Percentiles rank a stretch among this genome's conserved stretches.
phyloP scores from a whole-genome alignment of 139 green algal genomes.

The Chlamydomonas incerta region DNA sequence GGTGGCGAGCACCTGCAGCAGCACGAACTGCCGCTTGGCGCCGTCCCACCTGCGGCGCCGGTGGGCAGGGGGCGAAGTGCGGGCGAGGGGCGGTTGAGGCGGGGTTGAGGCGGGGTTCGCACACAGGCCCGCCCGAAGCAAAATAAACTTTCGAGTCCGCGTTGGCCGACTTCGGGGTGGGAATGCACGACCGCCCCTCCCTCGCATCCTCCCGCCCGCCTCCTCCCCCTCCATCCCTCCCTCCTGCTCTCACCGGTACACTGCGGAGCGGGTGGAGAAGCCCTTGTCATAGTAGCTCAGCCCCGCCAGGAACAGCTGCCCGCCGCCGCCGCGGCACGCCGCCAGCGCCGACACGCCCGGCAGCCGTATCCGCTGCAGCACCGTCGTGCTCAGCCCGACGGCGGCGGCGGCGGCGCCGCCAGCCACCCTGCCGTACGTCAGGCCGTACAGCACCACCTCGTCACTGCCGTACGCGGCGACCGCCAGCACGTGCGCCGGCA shows the following conservation, averaged over 20 bases:
- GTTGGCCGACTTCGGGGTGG: too few species aligned
- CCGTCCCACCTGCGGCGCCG: neutral
- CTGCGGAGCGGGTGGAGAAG: neutral
- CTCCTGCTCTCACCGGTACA: conserved; percentile 4
- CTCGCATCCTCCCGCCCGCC: too few species aligned
- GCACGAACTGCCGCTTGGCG: conserved; percentile 6
- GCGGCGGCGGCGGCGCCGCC: neutral
- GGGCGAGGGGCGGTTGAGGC: neutral
- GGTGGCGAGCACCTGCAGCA: conserved; percentile 10
- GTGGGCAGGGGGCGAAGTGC: too few species aligned
- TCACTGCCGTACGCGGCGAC: conserved; percentile 10
- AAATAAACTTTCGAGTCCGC: too few species aligned
- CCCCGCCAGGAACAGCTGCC: conserved; percentile 9
- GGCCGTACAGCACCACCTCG: conserved; percentile 4
- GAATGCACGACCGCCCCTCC: too few species aligned
- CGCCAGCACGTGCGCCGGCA: conserved; percentile 3
- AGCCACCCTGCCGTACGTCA: neutral
- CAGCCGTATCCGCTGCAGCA: conserved; percentile 5
- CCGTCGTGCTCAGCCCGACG: neutral
- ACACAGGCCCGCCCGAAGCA: too few species aligned
- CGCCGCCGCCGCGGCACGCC: neutral
- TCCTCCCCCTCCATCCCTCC: neutral
- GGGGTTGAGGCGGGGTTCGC: too few species aligned
- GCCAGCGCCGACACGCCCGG: conserved; percentile 18
- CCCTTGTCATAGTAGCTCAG: neutral